These are phyloP conservation scores for Hortaea sp. DNA, from an alignment of 2,329 filamentous ascomycete species.

Conservation along the genomic window DNA sequence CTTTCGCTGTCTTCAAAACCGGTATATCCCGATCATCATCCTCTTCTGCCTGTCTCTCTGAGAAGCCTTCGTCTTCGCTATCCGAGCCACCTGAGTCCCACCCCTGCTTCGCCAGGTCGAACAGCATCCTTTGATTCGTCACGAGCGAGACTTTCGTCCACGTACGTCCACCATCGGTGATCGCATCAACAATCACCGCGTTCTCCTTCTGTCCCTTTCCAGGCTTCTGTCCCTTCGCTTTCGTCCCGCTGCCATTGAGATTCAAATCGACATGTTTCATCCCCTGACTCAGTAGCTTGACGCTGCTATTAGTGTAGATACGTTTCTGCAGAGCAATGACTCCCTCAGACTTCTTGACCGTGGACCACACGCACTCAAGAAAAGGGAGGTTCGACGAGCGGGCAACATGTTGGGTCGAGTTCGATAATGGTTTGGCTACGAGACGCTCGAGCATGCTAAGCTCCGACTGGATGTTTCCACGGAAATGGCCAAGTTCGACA, in stretches of 20 bases:
- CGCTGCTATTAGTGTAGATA: slow-evolving; percentile 43
- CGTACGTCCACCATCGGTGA: slow-evolving; percentile 50
- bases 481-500: slow-evolving; percentile 25
- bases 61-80: slow-evolving; percentile 30
- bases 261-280: slow-evolving; percentile 13
- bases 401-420: slow-evolving; percentile 41
- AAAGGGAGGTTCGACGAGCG: slow-evolving; percentile 58
- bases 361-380: slow-evolving; percentile 52
- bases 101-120: slow-evolving; percentile 59
- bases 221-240: background rate
- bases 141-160: slow-evolving; percentile 62
- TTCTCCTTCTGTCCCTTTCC: slow-evolving; percentile 12
- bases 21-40: slow-evolving; percentile 45
- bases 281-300: slow-evolving; percentile 13
- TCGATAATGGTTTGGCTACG: slow-evolving; percentile 13
- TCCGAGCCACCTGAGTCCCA: slow-evolving; percentile 45
- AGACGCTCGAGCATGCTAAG: slow-evolving; percentile 22
- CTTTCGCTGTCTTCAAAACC: slow-evolving; percentile 50
- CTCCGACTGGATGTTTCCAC: slow-evolving; percentile 26
- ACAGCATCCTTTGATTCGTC: slow-evolving; percentile 53
- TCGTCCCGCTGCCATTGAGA: background rate
- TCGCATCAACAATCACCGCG: slow-evolving; percentile 48
- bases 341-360: slow-evolving; percentile 47
- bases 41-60: slow-evolving; percentile 11
- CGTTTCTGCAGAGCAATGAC: slow-evolving; percentile 49